These are phyloP conservation scores for Fusarium veterinarium DNA, from an alignment of 2,329 filamentous ascomycete genomes.

Conservation along the genomic window DNA sequence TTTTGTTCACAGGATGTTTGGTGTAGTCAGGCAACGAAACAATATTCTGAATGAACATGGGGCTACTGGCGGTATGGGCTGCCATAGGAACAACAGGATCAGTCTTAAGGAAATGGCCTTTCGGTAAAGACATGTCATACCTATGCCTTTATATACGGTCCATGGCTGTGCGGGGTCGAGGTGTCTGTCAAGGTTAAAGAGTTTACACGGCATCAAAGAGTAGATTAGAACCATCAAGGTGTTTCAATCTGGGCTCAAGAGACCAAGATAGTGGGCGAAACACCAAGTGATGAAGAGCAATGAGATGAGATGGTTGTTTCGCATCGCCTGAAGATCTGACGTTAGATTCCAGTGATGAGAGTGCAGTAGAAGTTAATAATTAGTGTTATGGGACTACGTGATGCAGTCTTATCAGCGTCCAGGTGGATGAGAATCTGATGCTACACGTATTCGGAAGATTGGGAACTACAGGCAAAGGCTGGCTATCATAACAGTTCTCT, in stretches of 20 bases:
- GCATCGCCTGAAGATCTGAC: neutral
- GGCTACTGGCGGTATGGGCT: neutral
- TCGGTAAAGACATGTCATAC: neutral
- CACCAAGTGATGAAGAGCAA: neutral
- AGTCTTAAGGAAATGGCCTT: neutral
- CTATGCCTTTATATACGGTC: conserved; percentile 25
- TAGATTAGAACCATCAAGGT: conserved; percentile 29
- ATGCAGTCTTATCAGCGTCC: neutral
- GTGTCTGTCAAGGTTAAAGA: neutral
- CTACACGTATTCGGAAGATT: neutral
- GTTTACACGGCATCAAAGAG: conserved; percentile 3
- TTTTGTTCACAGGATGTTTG: neutral
- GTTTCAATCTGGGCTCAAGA: neutral
- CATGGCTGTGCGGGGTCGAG: conserved; percentile 13
- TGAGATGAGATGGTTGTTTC: neutral
- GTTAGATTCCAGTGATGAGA: neutral
- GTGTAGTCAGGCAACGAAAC: neutral
- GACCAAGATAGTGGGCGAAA: neutral
- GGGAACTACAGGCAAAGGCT: neutral
- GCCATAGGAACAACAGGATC: neutral
- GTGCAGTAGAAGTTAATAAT: neutral
- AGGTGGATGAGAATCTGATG: neutral
- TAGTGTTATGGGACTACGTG: neutral
- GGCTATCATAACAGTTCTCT: neutral
- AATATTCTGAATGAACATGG: neutral